A percentile compares a stretch with the other conserved stretches of the same genome.
phyloP scores from a whole-genome alignment of 2,329 filamentous ascomycete genomes.

The Verticillium zaregamsianum region DNA sequence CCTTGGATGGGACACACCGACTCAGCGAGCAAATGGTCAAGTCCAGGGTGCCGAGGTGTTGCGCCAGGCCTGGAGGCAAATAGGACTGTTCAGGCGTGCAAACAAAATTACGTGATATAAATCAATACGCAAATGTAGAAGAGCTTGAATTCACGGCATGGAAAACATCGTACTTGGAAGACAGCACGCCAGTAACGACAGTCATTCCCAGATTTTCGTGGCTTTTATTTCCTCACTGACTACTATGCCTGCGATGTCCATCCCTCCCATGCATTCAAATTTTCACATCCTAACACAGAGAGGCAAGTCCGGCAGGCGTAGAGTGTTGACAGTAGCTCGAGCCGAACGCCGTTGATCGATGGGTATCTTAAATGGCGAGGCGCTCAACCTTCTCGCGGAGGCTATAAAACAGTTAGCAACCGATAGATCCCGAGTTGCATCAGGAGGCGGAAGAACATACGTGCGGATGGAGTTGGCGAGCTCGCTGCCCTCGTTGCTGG shows the following conservation, averaged over 20 bases:
- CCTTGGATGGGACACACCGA: too few species aligned
- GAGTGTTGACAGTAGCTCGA: neutral
- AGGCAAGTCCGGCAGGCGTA: neutral
- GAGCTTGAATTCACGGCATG: neutral
- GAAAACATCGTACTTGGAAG: neutral
- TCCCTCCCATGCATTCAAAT: neutral
- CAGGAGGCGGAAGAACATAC: neutral
- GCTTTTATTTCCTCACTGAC: neutral
- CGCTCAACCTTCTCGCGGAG: slow-evolving; percentile 96
- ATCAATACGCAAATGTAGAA: too few species aligned
- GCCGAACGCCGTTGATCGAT: neutral
- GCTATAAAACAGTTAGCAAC: slow-evolving; percentile 1
- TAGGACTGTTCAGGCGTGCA: too few species aligned
- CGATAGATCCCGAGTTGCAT: too few species aligned
- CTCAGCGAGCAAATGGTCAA: too few species aligned
- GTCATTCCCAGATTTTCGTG: neutral
- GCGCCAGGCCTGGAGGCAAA: too few species aligned
- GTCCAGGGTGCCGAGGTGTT: too few species aligned
- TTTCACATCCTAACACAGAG: neutral
- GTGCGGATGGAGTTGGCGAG: slow-evolving; percentile 81
- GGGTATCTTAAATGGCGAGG: slow-evolving; percentile 72
- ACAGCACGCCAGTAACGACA: neutral
- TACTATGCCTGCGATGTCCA: neutral
- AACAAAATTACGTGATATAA: too few species aligned
- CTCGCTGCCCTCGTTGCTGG: slow-evolving; percentile 86